A percentile compares a stretch with the other conserved stretches of the same genome.
Conservation (phyloP, 192 early-diverging fungal species). For the Rhizoclosmatium sp. region DNA sequence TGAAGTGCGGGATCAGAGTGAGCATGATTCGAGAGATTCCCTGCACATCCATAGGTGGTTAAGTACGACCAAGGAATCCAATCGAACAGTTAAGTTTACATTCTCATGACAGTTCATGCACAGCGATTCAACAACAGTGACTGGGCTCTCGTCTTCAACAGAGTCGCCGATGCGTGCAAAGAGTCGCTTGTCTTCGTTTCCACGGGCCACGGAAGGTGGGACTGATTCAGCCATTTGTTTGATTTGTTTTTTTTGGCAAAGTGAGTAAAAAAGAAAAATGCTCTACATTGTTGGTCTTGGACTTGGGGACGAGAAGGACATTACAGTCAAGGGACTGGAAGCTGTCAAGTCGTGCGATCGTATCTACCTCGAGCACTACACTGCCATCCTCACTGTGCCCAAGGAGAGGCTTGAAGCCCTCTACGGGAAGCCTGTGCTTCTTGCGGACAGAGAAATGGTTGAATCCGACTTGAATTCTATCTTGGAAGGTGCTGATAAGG, state of each 20-base stretch:
- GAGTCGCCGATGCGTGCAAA: constrained; percentile 76
- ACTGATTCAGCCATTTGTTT: constrained; percentile 1
- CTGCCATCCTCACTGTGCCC: constrained; percentile 88
- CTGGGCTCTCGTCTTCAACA: constrained; percentile 46
- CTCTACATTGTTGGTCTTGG: constrained; percentile 85
- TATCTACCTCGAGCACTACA: constrained; percentile 96
- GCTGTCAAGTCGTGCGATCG: constrained; percentile 86
- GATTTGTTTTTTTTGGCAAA: neutral
- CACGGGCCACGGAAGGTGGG: neutral
- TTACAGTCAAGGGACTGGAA: constrained; percentile 95
- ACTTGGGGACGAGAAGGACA: constrained; percentile 94
- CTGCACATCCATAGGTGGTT: constrained; percentile 42
- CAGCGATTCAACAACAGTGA: constrained; percentile 86
- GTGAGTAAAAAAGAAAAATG: no score
- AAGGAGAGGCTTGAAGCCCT: constrained; percentile 84
- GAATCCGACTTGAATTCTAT: constrained; percentile 92
- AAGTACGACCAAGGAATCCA: neutral
- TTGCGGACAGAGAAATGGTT: constrained; percentile 98
- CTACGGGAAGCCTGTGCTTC: constrained; percentile 81
- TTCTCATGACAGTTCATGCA: constrained; percentile 92
- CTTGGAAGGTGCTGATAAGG: constrained; percentile 82
- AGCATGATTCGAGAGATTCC: constrained; percentile 86
- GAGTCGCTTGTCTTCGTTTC: constrained; percentile 45
- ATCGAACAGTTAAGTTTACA: constrained; percentile 48
- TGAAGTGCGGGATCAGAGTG: constrained; percentile 93